A percentile compares a stretch with the other conserved stretches of the same genome.
Evolutionary conservation across 805 yeast genomes (phyloP).

Genomic region (Ascoidea rubescens): DNA sequence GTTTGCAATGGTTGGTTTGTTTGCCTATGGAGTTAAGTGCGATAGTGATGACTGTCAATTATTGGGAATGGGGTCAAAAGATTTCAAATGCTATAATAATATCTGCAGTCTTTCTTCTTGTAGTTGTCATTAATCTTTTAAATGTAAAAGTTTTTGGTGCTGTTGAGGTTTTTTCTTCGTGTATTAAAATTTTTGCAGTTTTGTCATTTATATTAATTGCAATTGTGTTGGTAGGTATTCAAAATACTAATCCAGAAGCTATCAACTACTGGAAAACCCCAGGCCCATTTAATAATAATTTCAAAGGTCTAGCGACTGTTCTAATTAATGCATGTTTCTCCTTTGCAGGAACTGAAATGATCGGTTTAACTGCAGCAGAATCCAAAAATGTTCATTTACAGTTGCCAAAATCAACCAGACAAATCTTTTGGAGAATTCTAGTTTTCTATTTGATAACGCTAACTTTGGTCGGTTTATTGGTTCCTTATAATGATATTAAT

Average conservation of each 20-base stretch:
- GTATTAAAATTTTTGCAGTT: conserved; percentile 35
- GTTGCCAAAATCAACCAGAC: conserved; percentile 42
- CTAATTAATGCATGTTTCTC: conserved; percentile 46
- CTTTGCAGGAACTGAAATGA: conserved; percentile 47
- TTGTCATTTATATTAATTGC: conserved; percentile 42
- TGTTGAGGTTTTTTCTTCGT: conserved; percentile 35
- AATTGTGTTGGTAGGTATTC: conserved; percentile 35
- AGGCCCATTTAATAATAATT: conserved; percentile 28
- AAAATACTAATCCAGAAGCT: conserved; percentile 28
- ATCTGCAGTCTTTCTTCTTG: conserved; percentile 33
- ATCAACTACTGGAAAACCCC: conserved; percentile 34
- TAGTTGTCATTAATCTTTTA: conserved; percentile 33
- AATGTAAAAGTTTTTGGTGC: conserved; percentile 44
- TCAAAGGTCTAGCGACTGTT: conserved; percentile 39
- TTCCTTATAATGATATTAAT: conserved; percentile 32
- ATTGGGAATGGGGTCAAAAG: conserved; percentile 23
- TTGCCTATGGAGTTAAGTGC: conserved; percentile 39
- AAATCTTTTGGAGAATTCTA: conserved; percentile 40
- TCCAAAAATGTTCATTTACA: conserved; percentile 32
- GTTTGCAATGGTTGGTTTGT: conserved; percentile 36
- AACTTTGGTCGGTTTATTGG: conserved; percentile 34
- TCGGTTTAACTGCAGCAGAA: conserved; percentile 46
- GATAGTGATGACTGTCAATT: conserved; percentile 39
- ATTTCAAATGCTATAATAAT: conserved; percentile 35
- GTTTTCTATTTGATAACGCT: conserved; percentile 35